Conservation (phyloP, 768 basidiomycete genomes). For the Suillus variegatus region DNA sequence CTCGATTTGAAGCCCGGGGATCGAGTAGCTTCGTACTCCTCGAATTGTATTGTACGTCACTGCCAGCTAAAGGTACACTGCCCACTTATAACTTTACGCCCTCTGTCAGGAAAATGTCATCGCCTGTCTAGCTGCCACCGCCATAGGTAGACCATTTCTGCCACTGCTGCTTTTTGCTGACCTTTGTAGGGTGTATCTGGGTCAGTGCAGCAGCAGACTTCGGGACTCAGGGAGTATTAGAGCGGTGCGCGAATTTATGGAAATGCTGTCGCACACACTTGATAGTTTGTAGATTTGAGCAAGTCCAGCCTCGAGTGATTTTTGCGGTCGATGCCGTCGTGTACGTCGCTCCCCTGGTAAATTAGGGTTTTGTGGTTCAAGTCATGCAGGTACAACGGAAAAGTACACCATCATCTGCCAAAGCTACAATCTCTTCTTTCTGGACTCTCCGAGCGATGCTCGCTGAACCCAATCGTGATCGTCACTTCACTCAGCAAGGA, state of each 20-base stretch:
- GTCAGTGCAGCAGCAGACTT: constrained; percentile 83
- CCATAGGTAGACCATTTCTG: constrained; percentile 44
- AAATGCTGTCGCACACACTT: constrained; percentile 9
- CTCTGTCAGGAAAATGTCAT: constrained; percentile 61
- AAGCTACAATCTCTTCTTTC: constrained; percentile 62
- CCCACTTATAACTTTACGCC: constrained; percentile 9
- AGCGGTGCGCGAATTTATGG: constrained; percentile 48
- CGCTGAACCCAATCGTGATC: constrained; percentile 50
- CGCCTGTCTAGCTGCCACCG: constrained; percentile 66
- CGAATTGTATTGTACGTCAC: constrained; percentile 70
- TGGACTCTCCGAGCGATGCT: constrained; percentile 43
- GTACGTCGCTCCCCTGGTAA: constrained; percentile 37
- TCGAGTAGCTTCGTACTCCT: constrained; percentile 75
- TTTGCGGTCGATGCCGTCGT: constrained; percentile 75
- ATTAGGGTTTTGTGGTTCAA: background rate
- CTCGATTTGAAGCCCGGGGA: constrained; percentile 63
- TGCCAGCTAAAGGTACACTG: constrained; percentile 10
- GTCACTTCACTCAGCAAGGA: constrained; percentile 49
- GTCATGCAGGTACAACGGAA: constrained; percentile 62
- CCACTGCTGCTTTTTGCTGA: background rate
- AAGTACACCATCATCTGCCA: constrained; percentile 64
- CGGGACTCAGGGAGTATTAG: constrained; percentile 74
- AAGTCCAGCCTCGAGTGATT: constrained; percentile 73
- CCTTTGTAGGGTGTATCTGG: constrained; percentile 63
- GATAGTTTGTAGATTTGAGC: constrained; percentile 56